Conservation (phyloP, 2,329 filamentous ascomycete species). For the Alternaria gaisen region DNA sequence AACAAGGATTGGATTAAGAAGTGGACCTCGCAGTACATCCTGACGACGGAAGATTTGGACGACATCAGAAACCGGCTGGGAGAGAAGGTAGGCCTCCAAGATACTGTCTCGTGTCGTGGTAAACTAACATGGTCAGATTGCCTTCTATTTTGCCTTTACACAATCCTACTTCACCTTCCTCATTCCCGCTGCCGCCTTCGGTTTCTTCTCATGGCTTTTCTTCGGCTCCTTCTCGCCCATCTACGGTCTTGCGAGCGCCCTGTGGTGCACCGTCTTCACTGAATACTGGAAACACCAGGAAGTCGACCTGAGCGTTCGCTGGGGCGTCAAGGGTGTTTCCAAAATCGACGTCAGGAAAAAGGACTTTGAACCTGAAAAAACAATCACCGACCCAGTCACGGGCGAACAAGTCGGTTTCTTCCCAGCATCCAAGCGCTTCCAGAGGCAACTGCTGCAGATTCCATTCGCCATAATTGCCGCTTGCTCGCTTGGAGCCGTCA, state of each 20-base stretch:
- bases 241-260: slow-evolving; percentile 78
- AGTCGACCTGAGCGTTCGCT: slow-evolving; percentile 82
- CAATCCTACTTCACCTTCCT: slow-evolving; percentile 90
- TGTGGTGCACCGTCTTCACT: slow-evolving; percentile 90
- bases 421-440: slow-evolving; percentile 75
- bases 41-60: slow-evolving; percentile 59
- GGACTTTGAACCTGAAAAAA: slow-evolving; percentile 81
- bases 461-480: slow-evolving; percentile 83
- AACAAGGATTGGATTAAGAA: slow-evolving; percentile 64
- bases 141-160: slow-evolving; percentile 94
- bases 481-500: slow-evolving; percentile 78
- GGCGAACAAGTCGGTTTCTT: slow-evolving; percentile 81
- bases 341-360: slow-evolving; percentile 79
- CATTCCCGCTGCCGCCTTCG: slow-evolving; percentile 81
- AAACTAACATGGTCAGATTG: slow-evolving; percentile 64
- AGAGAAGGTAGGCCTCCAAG: slow-evolving; percentile 51
- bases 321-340: slow-evolving; percentile 87
- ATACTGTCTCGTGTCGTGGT: background rate
- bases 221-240: slow-evolving; percentile 83
- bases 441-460: slow-evolving; percentile 80
- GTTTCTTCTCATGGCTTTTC: slow-evolving; percentile 80
- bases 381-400: slow-evolving; percentile 80
- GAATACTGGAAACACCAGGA: slow-evolving; percentile 98
- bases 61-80: slow-evolving; percentile 61
- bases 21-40: slow-evolving; percentile 58